Evolutionary conservation across 352 stramenopile genomes (phyloP), one percentile per base, ranked within the genome.

Genomic region (Saprolegnia diclina): DNA sequence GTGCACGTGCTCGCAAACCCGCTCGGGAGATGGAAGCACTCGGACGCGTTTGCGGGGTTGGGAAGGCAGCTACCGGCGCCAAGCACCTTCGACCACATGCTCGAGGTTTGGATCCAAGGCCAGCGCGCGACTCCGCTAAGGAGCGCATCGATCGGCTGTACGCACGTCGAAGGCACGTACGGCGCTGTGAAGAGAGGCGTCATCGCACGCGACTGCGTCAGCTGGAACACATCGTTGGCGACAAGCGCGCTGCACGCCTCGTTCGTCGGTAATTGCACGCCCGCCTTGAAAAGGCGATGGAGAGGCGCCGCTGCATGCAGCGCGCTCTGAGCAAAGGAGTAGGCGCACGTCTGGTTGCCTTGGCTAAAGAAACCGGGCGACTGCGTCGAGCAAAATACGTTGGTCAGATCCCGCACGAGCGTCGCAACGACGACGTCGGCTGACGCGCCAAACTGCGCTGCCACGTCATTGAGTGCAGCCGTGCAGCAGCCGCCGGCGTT

Each of bases 381-480:
- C 32, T 62, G 21, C 26, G 54, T 62, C 21, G 54, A 62, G 54
- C 54, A 62, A 1, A 44, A 14, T 5, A 62, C 35, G 18, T 62
- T 21, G 54, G 16, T 24, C 11, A 21, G 10, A 21, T 44, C 16
- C 11, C 54, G 54, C 26, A 62, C 16, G 26, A 62, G 21, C 18
- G 26, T 38, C 16, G 54, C 22, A 11, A 38, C 11, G 11, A 62
- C 21, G 11, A 38, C 26, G 16, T 62, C 54, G 35, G 21, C 6
- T 9, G 54, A 14, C 18, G n/a, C 22, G 18, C 21, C 54, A 21
- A 35, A 40, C 1, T 22, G 5, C 9, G 26, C 21, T 4, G n/a
- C 35, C 4, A 62, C 16, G 9, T 35, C 29, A n/a, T 5, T 44
- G 22, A 62, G 29, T 24, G 32, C 54, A 0, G n/a, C 11, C 5